Conservation (phyloP, 345 rosid genomes). For the Salix dunnii region DNA sequence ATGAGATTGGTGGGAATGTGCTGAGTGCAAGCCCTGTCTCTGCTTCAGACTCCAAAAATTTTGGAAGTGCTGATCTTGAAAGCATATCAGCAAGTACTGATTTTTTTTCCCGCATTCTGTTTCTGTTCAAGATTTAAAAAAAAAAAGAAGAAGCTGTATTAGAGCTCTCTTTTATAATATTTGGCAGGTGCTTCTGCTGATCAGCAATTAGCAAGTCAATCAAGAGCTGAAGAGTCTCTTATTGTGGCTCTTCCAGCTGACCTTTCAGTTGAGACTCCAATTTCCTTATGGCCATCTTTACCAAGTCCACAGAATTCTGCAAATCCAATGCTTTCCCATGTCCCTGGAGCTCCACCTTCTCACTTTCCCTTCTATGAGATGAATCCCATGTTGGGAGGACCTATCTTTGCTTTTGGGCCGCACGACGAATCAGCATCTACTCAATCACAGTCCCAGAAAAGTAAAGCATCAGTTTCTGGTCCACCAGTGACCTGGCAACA, state of each 20-base stretch:
- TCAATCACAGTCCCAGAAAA: conserved; percentile 77
- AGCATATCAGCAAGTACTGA: conserved; percentile 41
- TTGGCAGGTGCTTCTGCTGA: conserved; percentile 51
- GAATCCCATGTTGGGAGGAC: conserved; percentile 85
- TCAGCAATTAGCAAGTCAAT: conserved; percentile 49
- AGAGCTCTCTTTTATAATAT: conserved; percentile 1
- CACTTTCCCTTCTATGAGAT: conserved; percentile 91
- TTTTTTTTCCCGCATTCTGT: conserved; percentile 4
- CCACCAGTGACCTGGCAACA: conserved; percentile 77
- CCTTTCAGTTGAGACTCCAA: conserved; percentile 89
- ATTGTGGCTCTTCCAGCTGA: conserved; percentile 93
- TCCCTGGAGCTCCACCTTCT: conserved; percentile 70
- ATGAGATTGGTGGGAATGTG: conserved; percentile 59
- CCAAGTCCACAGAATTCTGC: conserved; percentile 72
- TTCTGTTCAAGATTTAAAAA: not conserved
- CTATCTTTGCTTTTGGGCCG: conserved; percentile 85
- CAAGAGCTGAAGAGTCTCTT: conserved; percentile 78
- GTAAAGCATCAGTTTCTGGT: conserved; percentile 52
- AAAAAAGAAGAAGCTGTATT: too few species aligned
- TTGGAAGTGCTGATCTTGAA: conserved; percentile 48
- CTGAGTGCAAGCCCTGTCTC: conserved; percentile 40
- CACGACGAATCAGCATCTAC: conserved; percentile 64
- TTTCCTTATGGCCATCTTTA: conserved; percentile 77
- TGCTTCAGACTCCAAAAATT: conserved; percentile 57
- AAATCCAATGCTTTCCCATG: conserved; percentile 75